These are phyloP conservation scores for Trametes maxima DNA, from an alignment of 768 basidiomycete genomes.

Conservation along the genomic window DNA sequence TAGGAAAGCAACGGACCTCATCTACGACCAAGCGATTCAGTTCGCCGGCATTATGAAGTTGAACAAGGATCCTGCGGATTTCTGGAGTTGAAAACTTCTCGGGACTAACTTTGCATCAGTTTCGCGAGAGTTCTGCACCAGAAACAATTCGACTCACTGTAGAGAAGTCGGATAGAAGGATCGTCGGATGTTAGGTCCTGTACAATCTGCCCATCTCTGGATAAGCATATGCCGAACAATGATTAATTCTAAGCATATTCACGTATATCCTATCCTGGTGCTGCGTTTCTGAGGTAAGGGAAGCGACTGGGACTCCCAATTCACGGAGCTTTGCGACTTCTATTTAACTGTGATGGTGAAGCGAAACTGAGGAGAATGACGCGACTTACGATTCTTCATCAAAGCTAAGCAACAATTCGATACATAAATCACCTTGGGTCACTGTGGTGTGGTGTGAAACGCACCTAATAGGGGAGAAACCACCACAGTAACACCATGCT, in stretches of 20 bases:
- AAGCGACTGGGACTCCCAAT: slow-evolving; percentile 57
- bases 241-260: background rate
- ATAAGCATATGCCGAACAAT: background rate
- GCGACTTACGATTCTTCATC: slow-evolving; percentile 74
- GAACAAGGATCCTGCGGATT: slow-evolving; percentile 52
- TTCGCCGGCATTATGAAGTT: slow-evolving; percentile 53
- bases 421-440: background rate
- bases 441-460: slow-evolving; percentile 15
- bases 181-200: slow-evolving; percentile 61
- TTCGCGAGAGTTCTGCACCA: background rate
- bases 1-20: slow-evolving; percentile 50
- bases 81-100: slow-evolving; percentile 65
- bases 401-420: slow-evolving; percentile 48
- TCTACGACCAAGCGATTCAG: slow-evolving; percentile 80
- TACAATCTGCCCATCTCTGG: slow-evolving; percentile 49
- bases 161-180: slow-evolving; percentile 64
- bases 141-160: slow-evolving; percentile 51
- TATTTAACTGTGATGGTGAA: slow-evolving; percentile 30
- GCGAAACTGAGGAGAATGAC: background rate
- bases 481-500: slow-evolving; percentile 74
- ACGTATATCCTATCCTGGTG: slow-evolving; percentile 58
- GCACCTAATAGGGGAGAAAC: slow-evolving; percentile 77
- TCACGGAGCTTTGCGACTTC: slow-evolving; percentile 64
- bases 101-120: slow-evolving; percentile 60
- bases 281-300: slow-evolving; percentile 69